phyloP scores from a whole-genome alignment of 345 rosid genomes.

The Ceriops decandra region DNA sequence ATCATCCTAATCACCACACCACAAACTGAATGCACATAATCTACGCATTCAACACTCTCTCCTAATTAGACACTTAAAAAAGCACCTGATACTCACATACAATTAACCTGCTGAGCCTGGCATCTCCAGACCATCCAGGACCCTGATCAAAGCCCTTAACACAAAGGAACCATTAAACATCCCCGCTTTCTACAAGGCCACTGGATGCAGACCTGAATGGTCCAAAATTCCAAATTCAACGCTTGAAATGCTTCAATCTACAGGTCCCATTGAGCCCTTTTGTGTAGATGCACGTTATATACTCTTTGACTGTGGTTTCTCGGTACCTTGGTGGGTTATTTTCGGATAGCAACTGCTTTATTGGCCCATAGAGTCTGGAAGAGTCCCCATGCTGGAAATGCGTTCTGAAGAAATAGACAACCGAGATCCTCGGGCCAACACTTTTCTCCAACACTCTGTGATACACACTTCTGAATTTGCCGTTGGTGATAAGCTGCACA shows the following conservation, averaged over 20 bases:
- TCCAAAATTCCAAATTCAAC: not conserved
- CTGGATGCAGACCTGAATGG: too few species aligned
- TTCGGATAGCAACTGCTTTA: constrained; percentile 14
- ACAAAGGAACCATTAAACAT: too few species aligned
- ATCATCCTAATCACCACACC: too few species aligned
- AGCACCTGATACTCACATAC: too few species aligned
- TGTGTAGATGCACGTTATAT: not conserved
- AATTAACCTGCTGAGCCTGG: too few species aligned
- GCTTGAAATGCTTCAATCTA: constrained; percentile 2
- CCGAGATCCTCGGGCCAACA: constrained; percentile 19
- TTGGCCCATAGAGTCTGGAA: constrained; percentile 14
- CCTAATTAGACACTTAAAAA: too few species aligned
- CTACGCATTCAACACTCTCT: too few species aligned
- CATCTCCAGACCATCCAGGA: too few species aligned
- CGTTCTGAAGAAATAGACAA: constrained; percentile 8
- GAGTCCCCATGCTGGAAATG: not conserved
- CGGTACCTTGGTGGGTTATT: constrained; percentile 8
- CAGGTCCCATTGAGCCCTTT: constrained; percentile 4
- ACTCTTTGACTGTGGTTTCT: constrained; percentile 13
- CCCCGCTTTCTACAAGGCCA: too few species aligned
- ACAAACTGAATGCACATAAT: too few species aligned
- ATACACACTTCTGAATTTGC: not conserved
- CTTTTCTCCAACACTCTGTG: constrained; percentile 6
- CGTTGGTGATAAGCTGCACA: constrained; percentile 12
- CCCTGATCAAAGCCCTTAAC: too few species aligned